Evolutionary conservation across 441 rosid species (phyloP), one percentile per base, ranked within the genome.

Genomic region (Arabidopsis lyrata): DNA sequence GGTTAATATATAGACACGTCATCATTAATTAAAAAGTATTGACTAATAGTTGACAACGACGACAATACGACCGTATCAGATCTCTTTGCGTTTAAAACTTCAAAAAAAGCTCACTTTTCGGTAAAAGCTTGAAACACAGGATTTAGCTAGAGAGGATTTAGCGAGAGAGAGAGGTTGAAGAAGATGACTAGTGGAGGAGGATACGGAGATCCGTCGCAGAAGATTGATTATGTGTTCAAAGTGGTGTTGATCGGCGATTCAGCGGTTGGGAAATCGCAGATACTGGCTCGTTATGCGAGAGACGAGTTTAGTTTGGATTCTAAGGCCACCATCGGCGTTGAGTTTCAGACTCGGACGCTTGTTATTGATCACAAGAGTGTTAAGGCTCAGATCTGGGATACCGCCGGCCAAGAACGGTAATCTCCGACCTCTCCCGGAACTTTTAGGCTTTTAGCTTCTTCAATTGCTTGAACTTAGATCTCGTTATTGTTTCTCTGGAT

Each of bases 141-240:
- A 59, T 31, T 49, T 14, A 65, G 59, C 63, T 0, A 42, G 47
- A 13, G 10, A 48, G 11, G 72, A 55, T 22, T 32, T 11, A 63
- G 57, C 53, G 31, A 29, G 14, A 42, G 47, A 13, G 11, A 16
- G 24, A 54, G 48, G 53, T 66, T 59, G 38, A 62, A 62, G 64
- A 55, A 68, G 62, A 86, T 86, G 90, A 81, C 84, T 45, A 78
- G 79, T 55, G 91, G 93, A 24, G 92, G 86, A 64, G 90, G 96
- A 27, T 87, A 87, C 35, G 94, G 96, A 31, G 98, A 90, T 70
- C 78, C 89, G 34, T 84, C 80, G 80, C 87, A 85, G 84, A 93
- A 86, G 86, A 86, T 90, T 57, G 98, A 93, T 77, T 93, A 93
- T 73, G 98, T 93, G 3, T 93, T 93, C 86, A 88, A 88, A 68